Evolutionary conservation across 768 basidiomycete genomes (phyloP), one percentile per base, ranked within the genome.

Genomic region (Dacryopinax spathularia): DNA sequence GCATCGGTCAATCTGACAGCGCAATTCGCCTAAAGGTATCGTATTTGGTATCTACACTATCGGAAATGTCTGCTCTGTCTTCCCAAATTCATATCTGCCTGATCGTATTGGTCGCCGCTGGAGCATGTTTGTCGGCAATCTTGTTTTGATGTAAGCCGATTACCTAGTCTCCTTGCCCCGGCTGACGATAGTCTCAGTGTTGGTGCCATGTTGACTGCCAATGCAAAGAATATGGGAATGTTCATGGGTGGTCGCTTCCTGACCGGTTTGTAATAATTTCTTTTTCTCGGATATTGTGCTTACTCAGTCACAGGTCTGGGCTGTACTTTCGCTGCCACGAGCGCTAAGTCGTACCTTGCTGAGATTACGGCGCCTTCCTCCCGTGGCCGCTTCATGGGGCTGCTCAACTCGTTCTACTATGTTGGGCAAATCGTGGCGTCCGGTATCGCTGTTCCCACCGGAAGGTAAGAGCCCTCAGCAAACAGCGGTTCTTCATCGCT

Each of bases 21-120:
- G n/a, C 33, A 16, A 31, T 39, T 33, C 16, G 64, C 34, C 3
- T 22, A 77, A n/a, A 60, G 68, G 79, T 33, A 80, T 82, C 41
- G 78, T 82, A 29, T 83, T 81, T 66, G 81, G 81, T 16, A 81
- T 82, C 62, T 81, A 76, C 68, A 80, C 80, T 2, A 73, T 81
- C 61, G 69, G 70, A 34, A 41, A 62, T 29, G 65, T 66, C 34
- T 64, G 59, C 36, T 66, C 65, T 34, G 66, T 67, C 62, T 66
- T 70, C 60, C 33, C 66, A 76, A 66, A 67, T 12, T 79, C 79
- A 12, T 77, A 75, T 66, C 66, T 81, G 33, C 78, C 79, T 31
- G 81, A 82, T 69, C 73, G 71, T 63, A 76, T 80, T 65, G 81
- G 81, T 13, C 78, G 81, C 44, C 73, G 81, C 22, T 76, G 77